These are phyloP conservation scores for Keqinozyma sinolaborantium DNA, from an alignment of 1,139 yeast genomes.

Conservation along the genomic window DNA sequence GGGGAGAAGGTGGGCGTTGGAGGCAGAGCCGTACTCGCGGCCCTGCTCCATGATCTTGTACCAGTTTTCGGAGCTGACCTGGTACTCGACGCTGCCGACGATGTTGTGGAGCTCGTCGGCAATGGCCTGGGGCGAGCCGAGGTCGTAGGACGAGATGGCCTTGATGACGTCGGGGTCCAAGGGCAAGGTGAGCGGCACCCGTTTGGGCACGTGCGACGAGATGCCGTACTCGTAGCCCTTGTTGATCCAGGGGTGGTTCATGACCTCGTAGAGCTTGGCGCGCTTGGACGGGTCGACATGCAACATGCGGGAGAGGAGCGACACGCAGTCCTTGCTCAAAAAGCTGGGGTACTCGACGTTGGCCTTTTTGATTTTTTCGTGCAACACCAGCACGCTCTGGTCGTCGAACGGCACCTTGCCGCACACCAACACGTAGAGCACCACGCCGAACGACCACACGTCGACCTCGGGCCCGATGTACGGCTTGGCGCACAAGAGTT, in stretches of 20 bases:
- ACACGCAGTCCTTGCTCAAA: constrained; percentile 79
- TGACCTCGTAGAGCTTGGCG: constrained; percentile 75
- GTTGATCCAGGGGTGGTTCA: constrained; percentile 92
- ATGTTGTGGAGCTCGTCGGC: constrained; percentile 54
- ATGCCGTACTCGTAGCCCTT: constrained; percentile 80
- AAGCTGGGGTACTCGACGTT: constrained; percentile 87
- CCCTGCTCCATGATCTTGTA: constrained; percentile 41
- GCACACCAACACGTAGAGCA: constrained; percentile 87
- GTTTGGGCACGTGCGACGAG: constrained; percentile 67
- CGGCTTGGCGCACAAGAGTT: constrained; percentile 85
- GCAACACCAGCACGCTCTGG: constrained; percentile 86
- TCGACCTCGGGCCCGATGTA: constrained; percentile 97
- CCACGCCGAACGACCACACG: constrained; percentile 98
- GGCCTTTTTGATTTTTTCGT: constrained; percentile 91
- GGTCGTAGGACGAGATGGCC: constrained; percentile 77
- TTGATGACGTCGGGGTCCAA: constrained; percentile 66
- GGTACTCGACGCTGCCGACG: constrained; percentile 66
- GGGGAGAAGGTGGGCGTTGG: constrained; percentile 39
- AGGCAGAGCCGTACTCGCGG: constrained; percentile 38
- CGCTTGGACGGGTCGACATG: constrained; percentile 85
- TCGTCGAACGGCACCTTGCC: constrained; percentile 99
- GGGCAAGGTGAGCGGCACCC: constrained; percentile 73
- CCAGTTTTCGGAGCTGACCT: constrained; percentile 66
- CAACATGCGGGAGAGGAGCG: constrained; percentile 81
- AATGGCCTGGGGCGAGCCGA: constrained; percentile 66